These are phyloP conservation scores for Protea cynaroides DNA, from an alignment of 164 flowering plant species.

Conservation along the genomic window DNA sequence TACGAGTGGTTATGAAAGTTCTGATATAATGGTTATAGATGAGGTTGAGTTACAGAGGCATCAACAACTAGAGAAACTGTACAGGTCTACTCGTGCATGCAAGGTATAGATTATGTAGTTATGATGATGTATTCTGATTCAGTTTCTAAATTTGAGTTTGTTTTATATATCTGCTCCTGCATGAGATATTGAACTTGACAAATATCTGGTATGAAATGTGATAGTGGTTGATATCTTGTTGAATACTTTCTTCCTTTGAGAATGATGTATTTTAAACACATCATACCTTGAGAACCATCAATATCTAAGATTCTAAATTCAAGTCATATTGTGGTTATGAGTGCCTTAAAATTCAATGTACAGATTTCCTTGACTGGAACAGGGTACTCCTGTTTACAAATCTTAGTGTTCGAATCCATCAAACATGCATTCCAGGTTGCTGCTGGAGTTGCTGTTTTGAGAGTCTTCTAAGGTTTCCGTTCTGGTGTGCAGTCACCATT, in stretches of 20 bases:
- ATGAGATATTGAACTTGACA: neutral
- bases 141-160: neutral
- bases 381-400: no score
- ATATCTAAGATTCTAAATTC: no score
- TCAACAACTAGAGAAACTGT: slow-evolving; percentile 87
- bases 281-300: no score
- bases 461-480: no score
- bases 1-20: slow-evolving; percentile 80
- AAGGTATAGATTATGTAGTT: slow-evolving; percentile 43
- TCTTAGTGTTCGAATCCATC: no score
- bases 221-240: neutral
- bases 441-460: no score
- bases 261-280: neutral
- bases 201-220: neutral
- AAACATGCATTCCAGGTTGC: no score
- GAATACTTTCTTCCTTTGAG: neutral
- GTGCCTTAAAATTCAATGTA: no score
- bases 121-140: neutral
- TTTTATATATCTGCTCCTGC: neutral
- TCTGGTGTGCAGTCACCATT: no score
- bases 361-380: no score
- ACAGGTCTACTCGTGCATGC: slow-evolving; percentile 76
- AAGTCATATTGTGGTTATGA: no score
- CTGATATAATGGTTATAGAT: slow-evolving; percentile 83
- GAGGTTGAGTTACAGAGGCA: slow-evolving; percentile 90